These are phyloP conservation scores for Lupinus albus DNA, from an alignment of 306 rosid genomes.

Conservation along the genomic window DNA sequence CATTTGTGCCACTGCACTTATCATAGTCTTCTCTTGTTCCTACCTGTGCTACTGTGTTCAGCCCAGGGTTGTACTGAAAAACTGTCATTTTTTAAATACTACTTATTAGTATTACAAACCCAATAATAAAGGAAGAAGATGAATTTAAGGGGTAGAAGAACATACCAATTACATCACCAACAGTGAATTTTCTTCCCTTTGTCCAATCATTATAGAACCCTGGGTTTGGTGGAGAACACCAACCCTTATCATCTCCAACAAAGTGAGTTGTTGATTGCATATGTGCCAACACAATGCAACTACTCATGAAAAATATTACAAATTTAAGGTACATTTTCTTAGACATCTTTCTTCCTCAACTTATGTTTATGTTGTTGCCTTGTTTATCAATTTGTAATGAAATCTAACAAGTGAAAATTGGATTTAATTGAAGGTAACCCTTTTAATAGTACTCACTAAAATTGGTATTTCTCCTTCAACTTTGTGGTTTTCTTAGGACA, in stretches of 20 bases:
- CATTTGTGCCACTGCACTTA: slow-evolving; percentile 38
- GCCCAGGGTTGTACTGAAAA: slow-evolving; percentile 52
- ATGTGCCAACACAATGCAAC: slow-evolving; percentile 20
- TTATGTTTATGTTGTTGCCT: slow-evolving; percentile 4
- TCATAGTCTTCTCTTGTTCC: slow-evolving; percentile 48
- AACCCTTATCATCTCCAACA: slow-evolving; percentile 71
- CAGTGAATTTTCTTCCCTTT: slow-evolving; percentile 52
- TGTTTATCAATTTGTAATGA: slow-evolving; percentile 26
- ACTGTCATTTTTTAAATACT: slow-evolving; percentile 46
- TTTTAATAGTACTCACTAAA: not conserved
- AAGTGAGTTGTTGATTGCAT: slow-evolving; percentile 55
- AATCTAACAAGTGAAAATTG: slow-evolving; percentile 29
- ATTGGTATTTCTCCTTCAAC: slow-evolving; percentile 2
- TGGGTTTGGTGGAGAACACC: slow-evolving; percentile 53
- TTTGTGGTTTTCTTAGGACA: slow-evolving; percentile 5
- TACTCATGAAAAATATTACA: slow-evolving; percentile 33
- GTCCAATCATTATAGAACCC: slow-evolving; percentile 57
- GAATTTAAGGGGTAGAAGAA: not conserved
- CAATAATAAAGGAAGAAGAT: not conserved
- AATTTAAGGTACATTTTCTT: slow-evolving; percentile 40
- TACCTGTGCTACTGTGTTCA: slow-evolving; percentile 52
- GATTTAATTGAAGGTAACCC: slow-evolving; percentile 3
- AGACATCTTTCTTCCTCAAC: slow-evolving; percentile 38
- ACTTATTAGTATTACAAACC: too few species aligned
- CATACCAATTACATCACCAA: slow-evolving; percentile 71